Percentiles rank a stretch among this genome's conserved stretches.
Evolutionary conservation across 2,329 filamentous ascomycete genomes (phyloP).

Genomic region (Amesomyces nigricolor): DNA sequence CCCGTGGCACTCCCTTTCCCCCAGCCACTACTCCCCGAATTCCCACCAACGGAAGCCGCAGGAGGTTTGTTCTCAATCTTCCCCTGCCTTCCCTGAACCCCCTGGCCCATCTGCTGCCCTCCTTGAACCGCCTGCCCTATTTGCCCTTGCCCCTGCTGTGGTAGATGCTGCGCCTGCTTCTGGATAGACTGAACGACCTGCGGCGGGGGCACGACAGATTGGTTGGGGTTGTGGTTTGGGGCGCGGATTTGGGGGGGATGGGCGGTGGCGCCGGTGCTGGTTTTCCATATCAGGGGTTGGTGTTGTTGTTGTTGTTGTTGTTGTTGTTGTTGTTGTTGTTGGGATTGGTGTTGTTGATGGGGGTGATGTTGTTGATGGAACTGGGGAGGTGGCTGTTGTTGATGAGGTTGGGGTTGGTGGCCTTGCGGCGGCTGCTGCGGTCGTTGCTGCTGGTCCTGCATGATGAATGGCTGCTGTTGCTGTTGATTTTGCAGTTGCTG

Average conservation of each 20-base stretch:
- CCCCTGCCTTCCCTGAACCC: neutral
- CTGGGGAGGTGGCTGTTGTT: neutral
- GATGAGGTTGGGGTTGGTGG: neutral
- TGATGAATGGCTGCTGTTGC: neutral
- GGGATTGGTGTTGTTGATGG: neutral
- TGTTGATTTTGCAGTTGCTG: neutral
- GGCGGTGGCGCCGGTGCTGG: neutral
- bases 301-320: neutral
- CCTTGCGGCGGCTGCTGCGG: constrained; percentile 7
- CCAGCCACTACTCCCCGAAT: neutral
- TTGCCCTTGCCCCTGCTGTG: neutral
- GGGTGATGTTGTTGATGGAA: neutral
- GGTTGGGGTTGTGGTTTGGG: neutral
- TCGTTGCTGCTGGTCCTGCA: neutral
- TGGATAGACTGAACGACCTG: constrained; percentile 8
- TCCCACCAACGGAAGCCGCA: neutral
- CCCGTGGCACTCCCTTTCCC: constrained; percentile 6
- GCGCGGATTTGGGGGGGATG: neutral
- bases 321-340: neutral
- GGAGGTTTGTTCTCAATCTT: neutral
- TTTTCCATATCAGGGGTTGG: neutral
- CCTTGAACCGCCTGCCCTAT: no score
- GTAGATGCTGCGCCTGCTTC: constrained; percentile 5
- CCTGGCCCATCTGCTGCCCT: no score
- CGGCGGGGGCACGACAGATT: constrained; percentile 2